A percentile compares a stretch with the other conserved stretches of the same genome.
phyloP scores from a whole-genome alignment of 306 rosid species.

The Neltuma alba region DNA sequence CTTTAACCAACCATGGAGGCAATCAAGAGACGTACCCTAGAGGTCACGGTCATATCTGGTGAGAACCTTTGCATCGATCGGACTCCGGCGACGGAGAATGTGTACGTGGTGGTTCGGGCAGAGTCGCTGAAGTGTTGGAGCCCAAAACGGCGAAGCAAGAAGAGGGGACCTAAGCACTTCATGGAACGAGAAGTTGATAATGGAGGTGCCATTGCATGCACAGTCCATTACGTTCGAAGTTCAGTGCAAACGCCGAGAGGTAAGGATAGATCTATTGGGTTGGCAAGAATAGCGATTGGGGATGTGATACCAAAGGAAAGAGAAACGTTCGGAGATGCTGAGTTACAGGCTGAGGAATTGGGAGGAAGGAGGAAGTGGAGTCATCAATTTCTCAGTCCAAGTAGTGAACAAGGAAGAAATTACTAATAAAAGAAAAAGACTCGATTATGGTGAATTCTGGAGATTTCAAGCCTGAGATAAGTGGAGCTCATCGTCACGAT shows the following conservation, averaged over 20 bases:
- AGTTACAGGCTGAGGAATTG: too few relatives aligned
- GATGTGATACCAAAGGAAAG: neutral
- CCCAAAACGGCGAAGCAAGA: neutral
- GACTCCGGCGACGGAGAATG: neutral
- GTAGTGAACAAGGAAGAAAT: neutral
- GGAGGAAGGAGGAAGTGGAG: too few relatives aligned
- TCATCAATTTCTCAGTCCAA: too few relatives aligned
- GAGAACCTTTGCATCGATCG: neutral
- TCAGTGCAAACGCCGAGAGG: neutral
- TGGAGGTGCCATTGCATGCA: constrained; percentile 1
- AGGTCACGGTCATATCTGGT: neutral
- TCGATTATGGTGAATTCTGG: too few relatives aligned
- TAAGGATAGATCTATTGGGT: neutral
- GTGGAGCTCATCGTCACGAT: too few relatives aligned
- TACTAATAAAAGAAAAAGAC: neutral
- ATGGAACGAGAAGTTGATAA: neutral
- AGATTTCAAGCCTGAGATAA: too few relatives aligned
- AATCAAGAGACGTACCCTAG: neutral
- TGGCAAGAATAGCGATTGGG: neutral
- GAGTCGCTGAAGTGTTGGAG: neutral
- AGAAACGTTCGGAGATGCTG: too few relatives aligned
- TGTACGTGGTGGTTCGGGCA: neutral
- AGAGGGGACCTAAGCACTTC: neutral
- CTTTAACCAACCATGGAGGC: neutral
- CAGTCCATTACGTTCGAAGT: neutral